Conservation (phyloP, 495 filamentous ascomycete species). For the Xylaria flabelliformis region DNA sequence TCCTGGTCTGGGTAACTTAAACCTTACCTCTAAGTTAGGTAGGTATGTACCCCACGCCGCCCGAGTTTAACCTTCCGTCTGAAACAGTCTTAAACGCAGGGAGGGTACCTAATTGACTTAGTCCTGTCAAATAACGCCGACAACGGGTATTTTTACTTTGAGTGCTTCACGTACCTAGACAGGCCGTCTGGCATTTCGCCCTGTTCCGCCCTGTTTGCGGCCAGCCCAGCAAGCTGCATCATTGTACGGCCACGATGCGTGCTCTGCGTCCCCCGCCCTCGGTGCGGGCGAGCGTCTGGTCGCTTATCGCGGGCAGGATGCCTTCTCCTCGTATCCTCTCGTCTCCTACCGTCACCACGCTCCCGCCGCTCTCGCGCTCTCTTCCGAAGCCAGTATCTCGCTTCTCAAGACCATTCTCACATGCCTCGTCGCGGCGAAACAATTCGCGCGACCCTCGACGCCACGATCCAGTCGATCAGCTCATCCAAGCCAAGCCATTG, state of each 20-base stretch:
- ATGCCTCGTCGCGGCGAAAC: slow-evolving; percentile 27
- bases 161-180: neutral
- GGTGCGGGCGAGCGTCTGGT: neutral
- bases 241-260: slow-evolving; percentile 11
- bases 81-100: neutral
- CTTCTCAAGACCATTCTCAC: slow-evolving; percentile 35
- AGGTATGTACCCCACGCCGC: neutral
- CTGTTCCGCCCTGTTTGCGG: neutral
- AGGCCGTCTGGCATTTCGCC: neutral
- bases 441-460: slow-evolving; percentile 38
- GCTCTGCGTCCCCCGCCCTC: neutral
- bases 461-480: slow-evolving; percentile 35
- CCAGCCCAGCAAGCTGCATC: neutral
- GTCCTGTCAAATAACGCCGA: neutral
- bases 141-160: neutral
- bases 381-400: neutral
- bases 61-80: neutral
- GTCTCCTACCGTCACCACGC: neutral
- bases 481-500: slow-evolving; percentile 48
- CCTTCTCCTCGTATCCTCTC: neutral
- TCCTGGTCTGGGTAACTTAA: neutral
- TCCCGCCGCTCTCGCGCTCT: neutral
- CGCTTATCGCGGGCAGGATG: neutral
- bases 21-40: too few species aligned
- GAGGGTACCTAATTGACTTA: neutral